These are phyloP conservation scores for Glycine latifolia DNA, from an alignment of 306 rosid species.

Conservation along the genomic window DNA sequence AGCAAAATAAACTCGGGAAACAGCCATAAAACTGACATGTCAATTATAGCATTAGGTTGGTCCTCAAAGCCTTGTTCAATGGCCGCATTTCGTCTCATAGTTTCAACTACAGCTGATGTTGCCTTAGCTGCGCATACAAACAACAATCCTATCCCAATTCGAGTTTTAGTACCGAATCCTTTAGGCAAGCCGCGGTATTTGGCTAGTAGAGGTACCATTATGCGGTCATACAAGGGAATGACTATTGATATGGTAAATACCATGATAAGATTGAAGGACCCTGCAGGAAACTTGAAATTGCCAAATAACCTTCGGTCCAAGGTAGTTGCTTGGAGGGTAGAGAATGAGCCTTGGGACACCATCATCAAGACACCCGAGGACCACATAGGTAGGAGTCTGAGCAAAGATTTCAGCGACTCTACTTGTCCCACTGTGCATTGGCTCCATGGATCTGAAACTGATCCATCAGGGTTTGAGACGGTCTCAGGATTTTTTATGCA, in stretches of 20 bases:
- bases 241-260: constrained; percentile 44
- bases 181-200: constrained; percentile 47
- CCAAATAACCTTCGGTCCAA: constrained; percentile 49
- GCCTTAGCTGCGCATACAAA: constrained; percentile 38
- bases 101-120: constrained; percentile 46
- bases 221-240: constrained; percentile 44
- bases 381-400: constrained; percentile 61
- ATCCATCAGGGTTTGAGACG: constrained; percentile 47
- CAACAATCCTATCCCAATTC: constrained; percentile 51
- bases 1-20: constrained; percentile 49
- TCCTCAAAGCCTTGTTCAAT: constrained; percentile 47
- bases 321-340: constrained; percentile 51
- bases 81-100: constrained; percentile 40
- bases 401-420: constrained; percentile 56
- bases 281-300: constrained; percentile 56
- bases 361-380: constrained; percentile 56
- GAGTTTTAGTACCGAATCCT: constrained; percentile 45
- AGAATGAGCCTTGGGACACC: constrained; percentile 37
- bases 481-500: constrained; percentile 50
- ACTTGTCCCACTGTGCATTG: constrained; percentile 65
- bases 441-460: constrained; percentile 56
- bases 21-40: constrained; percentile 59
- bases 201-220: constrained; percentile 47
- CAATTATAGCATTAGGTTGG: constrained; percentile 37
- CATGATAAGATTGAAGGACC: constrained; percentile 52